Percentiles rank a stretch among this genome's conserved stretches.
These are phyloP conservation scores for Solanum verrucosum DNA, from an alignment of 257 asterid species.

Conservation along the genomic window DNA sequence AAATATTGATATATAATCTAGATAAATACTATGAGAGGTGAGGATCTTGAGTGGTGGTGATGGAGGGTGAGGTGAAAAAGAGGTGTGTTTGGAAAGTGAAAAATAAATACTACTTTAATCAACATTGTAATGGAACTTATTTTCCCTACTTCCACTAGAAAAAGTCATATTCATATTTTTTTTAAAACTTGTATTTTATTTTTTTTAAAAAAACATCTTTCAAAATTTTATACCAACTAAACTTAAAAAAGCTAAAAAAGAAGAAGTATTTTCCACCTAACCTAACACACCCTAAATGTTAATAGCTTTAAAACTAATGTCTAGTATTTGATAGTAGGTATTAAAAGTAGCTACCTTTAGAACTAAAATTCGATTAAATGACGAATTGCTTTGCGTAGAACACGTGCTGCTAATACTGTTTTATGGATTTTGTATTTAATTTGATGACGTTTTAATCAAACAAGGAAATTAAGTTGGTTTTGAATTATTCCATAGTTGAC, in stretches of 20 bases:
- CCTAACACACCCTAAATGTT: not conserved
- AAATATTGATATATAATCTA: too few relatives aligned
- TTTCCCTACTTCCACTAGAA: not conserved
- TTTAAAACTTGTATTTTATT: accelerated
- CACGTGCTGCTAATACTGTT: not conserved
- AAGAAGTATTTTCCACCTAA: not conserved
- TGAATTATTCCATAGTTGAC: not conserved
- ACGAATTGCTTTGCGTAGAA: not conserved
- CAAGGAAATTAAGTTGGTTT: not conserved
- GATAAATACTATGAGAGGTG: too few relatives aligned
- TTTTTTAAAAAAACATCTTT: too few relatives aligned
- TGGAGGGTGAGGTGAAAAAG: not conserved
- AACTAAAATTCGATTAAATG: not conserved
- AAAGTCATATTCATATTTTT: too few relatives aligned
- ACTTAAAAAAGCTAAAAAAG: too few relatives aligned
- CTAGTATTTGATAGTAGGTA: not conserved
- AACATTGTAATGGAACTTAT: too few relatives aligned
- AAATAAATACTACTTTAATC: too few relatives aligned
- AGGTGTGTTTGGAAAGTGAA: too few relatives aligned
- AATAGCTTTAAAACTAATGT: not conserved
- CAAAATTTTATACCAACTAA: too few relatives aligned
- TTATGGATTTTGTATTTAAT: not conserved
- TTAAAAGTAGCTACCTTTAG: not conserved
- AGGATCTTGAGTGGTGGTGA: not conserved
- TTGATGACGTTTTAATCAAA: not conserved